Evolutionary conservation across 2,329 filamentous ascomycete genomes (phyloP).

Genomic region (Colletotrichum ledebouriae): DNA sequence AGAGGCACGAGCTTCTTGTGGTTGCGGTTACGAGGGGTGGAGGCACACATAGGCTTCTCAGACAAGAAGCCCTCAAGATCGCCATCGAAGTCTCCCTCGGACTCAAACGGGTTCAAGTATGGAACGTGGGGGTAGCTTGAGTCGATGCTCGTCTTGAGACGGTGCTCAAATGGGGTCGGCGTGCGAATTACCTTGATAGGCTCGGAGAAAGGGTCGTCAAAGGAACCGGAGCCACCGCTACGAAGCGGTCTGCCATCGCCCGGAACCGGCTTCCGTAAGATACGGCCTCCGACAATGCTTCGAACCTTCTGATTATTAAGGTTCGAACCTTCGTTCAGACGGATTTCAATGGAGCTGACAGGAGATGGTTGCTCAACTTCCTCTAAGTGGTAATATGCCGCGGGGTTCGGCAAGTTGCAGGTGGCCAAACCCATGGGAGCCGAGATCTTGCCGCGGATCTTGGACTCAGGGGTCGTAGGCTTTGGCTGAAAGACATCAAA

Average conservation of each 20-base stretch:
- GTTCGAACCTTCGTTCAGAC: slow-evolving; percentile 53
- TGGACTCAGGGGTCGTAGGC: slow-evolving; percentile 42
- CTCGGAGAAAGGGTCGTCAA: slow-evolving; percentile 51
- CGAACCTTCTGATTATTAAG: slow-evolving; percentile 53
- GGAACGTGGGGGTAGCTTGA: slow-evolving; percentile 30
- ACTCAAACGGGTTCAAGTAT: slow-evolving; percentile 49
- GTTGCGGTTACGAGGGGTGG: slow-evolving; percentile 52
- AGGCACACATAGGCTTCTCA: slow-evolving; percentile 53
- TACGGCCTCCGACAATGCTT: slow-evolving; percentile 49
- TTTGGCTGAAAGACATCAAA: slow-evolving; percentile 52
- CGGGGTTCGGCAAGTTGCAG: slow-evolving; percentile 32
- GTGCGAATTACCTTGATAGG: slow-evolving; percentile 39
- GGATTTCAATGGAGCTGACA: slow-evolving; percentile 51
- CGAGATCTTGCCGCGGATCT: slow-evolving; percentile 36
- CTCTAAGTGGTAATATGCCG: slow-evolving; percentile 25
- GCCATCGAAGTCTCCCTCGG: slow-evolving; percentile 54
- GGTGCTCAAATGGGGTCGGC: slow-evolving; percentile 46
- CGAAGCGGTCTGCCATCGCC: slow-evolving; percentile 48
- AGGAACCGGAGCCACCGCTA: slow-evolving; percentile 43
- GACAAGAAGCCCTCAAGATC: slow-evolving; percentile 56
- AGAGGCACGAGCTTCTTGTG: slow-evolving; percentile 4
- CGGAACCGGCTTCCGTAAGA: slow-evolving; percentile 48
- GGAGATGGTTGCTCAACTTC: slow-evolving; percentile 44
- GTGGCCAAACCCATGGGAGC: slow-evolving; percentile 22
- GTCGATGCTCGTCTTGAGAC: slow-evolving; percentile 35